A percentile compares a stretch with the other conserved stretches of the same genome.
Conservation (phyloP, 2,329 filamentous ascomycete species). For the Verticillium albo-atrum region DNA sequence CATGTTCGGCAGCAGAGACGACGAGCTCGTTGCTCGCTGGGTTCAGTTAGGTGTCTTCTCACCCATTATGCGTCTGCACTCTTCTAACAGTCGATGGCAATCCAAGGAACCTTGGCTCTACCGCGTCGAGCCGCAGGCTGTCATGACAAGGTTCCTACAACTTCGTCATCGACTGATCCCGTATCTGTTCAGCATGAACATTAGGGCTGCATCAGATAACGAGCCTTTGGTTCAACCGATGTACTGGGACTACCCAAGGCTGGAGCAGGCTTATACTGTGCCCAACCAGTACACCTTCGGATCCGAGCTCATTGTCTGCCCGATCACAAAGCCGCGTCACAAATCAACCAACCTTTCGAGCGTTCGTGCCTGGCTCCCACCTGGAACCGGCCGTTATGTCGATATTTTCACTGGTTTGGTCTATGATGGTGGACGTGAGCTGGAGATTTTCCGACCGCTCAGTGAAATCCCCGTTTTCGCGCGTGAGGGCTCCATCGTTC, state of each 20-base stretch:
- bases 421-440: conserved; percentile 51
- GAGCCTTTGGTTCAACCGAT: conserved; percentile 55
- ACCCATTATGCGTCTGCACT: conserved; percentile 58
- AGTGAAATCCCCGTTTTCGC: conserved; percentile 49
- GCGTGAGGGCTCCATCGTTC: conserved; percentile 52
- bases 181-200: conserved; percentile 56
- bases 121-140: conserved; percentile 35
- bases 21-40: conserved; percentile 57
- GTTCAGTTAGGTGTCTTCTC: conserved; percentile 58
- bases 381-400: conserved; percentile 36
- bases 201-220: conserved; percentile 34
- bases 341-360: conserved; percentile 38
- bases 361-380: conserved; percentile 53
- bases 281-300: conserved; percentile 59
- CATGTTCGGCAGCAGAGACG: conserved; percentile 48
- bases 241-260: conserved; percentile 55
- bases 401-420: conserved; percentile 54
- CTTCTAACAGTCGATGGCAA: conserved; percentile 51
- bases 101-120: conserved; percentile 60
- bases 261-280: conserved; percentile 48
- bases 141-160: conserved; percentile 45
- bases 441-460: conserved; percentile 47
- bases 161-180: conserved; percentile 56
- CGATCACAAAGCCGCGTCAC: conserved; percentile 49
- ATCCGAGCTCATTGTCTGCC: conserved; percentile 48